phyloP scores from a whole-genome alignment of 176 grass and related monocot genomes.

The Metroxylon sagu region DNA sequence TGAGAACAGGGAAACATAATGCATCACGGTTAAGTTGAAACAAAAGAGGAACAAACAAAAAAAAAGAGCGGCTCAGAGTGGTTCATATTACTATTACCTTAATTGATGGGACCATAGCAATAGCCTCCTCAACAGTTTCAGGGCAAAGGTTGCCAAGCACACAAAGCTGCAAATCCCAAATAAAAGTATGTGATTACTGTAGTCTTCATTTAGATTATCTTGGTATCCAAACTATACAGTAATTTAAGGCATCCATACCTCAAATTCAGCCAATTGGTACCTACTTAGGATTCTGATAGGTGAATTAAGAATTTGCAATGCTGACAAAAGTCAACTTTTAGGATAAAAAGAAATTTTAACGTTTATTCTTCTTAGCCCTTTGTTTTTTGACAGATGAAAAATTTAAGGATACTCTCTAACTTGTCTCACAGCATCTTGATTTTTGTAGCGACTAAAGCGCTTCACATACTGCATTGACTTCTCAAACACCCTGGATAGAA shows the following conservation, averaged over 20 bases:
- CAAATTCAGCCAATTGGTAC: constrained; percentile 46
- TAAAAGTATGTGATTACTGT: no score
- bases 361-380: no score
- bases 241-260: constrained; percentile 24
- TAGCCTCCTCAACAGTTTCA: constrained; percentile 72
- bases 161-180: constrained; percentile 49
- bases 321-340: no score
- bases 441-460: constrained; percentile 95
- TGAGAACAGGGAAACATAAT: background rate
- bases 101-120: constrained; percentile 74
- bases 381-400: no score
- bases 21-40: background rate
- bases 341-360: no score
- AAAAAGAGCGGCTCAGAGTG: background rate
- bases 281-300: constrained; percentile 45
- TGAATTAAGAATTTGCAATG: constrained; percentile 21
- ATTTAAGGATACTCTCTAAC: constrained; percentile 71
- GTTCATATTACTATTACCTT: constrained; percentile 21
- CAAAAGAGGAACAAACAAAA: background rate
- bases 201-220: no score
- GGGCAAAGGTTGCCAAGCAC: constrained; percentile 88
- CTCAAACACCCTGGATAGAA: constrained; percentile 64
- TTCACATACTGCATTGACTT: constrained; percentile 93
- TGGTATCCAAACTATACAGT: background rate
- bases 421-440: constrained; percentile 85